phyloP scores from a whole-genome alignment of 768 basidiomycete genomes.

The Hemileccinum impolitum region DNA sequence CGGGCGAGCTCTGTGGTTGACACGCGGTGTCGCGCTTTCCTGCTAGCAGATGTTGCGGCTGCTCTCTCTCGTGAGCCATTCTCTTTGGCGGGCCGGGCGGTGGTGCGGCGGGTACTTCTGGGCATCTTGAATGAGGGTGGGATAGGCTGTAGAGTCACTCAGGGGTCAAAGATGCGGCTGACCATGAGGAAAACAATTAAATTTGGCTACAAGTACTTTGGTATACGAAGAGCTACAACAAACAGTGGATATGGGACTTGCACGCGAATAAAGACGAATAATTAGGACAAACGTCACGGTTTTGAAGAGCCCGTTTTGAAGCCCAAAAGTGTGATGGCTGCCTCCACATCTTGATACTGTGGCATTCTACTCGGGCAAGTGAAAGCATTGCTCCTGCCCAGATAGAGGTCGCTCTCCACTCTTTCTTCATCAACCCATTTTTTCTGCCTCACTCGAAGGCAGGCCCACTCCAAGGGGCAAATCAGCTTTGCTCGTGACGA shows the following conservation, averaged over 20 bases:
- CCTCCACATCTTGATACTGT: constrained; percentile 35
- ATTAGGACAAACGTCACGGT: constrained; percentile 20
- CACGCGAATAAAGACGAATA: constrained; percentile 29
- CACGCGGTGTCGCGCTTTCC: constrained; percentile 38
- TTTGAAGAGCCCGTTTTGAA: constrained; percentile 24
- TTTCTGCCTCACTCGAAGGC: constrained; percentile 45
- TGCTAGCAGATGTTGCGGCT: constrained; percentile 5
- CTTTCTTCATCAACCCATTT: constrained; percentile 23
- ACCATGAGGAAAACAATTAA: constrained; percentile 16
- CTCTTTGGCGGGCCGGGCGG: constrained; percentile 16
- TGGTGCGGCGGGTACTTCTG: constrained; percentile 27
- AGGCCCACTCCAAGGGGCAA: constrained; percentile 72
- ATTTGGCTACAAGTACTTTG: background rate
- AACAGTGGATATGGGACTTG: constrained; percentile 1
- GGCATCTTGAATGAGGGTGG: constrained; percentile 25
- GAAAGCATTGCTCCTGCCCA: background rate
- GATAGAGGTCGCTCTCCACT: constrained; percentile 4
- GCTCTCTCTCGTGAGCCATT: constrained; percentile 3
- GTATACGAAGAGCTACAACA: constrained; percentile 4
- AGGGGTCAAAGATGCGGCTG: constrained; percentile 19
- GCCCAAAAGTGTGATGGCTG: constrained; percentile 34
- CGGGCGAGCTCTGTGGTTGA: constrained; percentile 27
- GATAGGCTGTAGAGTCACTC: constrained; percentile 21
- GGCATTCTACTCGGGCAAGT: constrained; percentile 3
- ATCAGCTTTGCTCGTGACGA: constrained; percentile 38